Evolutionary conservation across 192 early-diverging fungal genomes (phyloP), one percentile per base, ranked within the genome.

Genomic region (Umbelopsis sp.): DNA sequence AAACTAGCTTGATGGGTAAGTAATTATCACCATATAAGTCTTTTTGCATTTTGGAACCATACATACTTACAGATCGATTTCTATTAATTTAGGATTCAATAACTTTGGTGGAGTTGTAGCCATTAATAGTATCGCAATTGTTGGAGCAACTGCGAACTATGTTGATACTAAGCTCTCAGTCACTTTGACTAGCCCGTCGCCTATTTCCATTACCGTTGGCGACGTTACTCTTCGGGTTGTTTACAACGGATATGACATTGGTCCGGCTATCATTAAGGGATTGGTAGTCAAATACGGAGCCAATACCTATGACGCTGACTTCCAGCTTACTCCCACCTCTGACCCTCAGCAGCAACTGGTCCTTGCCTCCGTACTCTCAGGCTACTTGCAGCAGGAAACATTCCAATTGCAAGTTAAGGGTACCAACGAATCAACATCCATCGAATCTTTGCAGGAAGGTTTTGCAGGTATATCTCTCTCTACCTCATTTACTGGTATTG

Each of bases 131-230:
- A 43, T 75, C 2, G 21, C 45, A 2, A 47, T 74, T 24, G 16
- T 45, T 24, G 74, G 74, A 1, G 59, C 77, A 9, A 76, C 77
- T 43, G 25, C 69, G 9, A 52, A 84, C 14, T 75, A 82, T 69
- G 79, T 83, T 62, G 72, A 73, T 31, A 77, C 84, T 22, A 45
- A 77, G 21, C 73, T 83, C 12, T 45, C 50, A n/a, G 84, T 83
- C 17, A 67, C 77, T 10, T 73, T 87, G 21, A 78, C 70, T 56
- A 86, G 86, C 71, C 85, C 85, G 10, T 86, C 86, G 32, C 79
- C 80, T 56, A 75, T 88, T 25, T 78, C 77, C 51, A 88, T 89
- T 53, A 74, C 76, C 24, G 71, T 84, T 54, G 83, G 83, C 24
- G 78, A 82, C 59, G 76, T 86, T 9, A 66, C 65, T 32, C 83